phyloP scores from a whole-genome alignment of 495 filamentous ascomycete species.

The Durotheca rogersii region DNA sequence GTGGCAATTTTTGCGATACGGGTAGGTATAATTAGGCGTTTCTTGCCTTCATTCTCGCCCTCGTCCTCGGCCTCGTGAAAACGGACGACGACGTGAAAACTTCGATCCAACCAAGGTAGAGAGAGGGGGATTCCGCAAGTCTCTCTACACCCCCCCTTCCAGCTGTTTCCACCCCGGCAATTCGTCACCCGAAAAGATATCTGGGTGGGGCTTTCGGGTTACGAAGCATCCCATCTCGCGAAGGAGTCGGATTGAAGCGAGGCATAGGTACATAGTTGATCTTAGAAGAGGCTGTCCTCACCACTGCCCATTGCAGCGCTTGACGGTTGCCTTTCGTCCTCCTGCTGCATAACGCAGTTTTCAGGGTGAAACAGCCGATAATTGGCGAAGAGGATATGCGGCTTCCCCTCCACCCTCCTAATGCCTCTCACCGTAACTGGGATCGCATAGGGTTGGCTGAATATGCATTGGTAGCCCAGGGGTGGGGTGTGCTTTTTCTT shows the following conservation, averaged over 20 bases:
- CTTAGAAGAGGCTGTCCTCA: background rate
- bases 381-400: background rate
- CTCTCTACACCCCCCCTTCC: too few relatives aligned
- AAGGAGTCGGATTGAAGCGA: background rate
- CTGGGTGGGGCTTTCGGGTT: background rate
- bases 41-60: too few relatives aligned
- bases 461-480: background rate
- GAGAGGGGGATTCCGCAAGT: too few relatives aligned
- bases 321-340: constrained; percentile 6
- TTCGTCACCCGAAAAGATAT: too few relatives aligned
- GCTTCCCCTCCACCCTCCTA: background rate
- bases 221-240: background rate
- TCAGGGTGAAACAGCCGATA: background rate
- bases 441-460: background rate
- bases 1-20: background rate
- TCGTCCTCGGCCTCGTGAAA: too few relatives aligned
- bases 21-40: too few relatives aligned
- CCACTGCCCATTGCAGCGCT: constrained; percentile 6
- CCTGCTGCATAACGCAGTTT: constrained; percentile 5
- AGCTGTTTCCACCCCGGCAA: too few relatives aligned
- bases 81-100: too few relatives aligned
- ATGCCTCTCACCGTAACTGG: background rate
- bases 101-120: too few relatives aligned
- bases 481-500: background rate
- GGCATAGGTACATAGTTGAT: constrained; percentile 1